Conservation (phyloP, 2,329 filamentous ascomycete species). For the Alternaria longipes region DNA sequence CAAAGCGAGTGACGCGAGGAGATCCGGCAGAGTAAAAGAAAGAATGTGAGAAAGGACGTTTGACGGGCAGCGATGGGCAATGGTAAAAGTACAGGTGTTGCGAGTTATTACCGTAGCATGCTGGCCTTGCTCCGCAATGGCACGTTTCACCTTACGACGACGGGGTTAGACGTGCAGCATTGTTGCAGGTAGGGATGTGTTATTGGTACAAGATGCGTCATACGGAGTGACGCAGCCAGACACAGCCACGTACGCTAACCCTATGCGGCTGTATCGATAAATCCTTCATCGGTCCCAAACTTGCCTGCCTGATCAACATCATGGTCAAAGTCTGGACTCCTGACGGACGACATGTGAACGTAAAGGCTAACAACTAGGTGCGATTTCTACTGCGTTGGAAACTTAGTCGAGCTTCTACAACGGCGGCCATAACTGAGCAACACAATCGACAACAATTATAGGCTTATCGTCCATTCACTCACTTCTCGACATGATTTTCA, state of each 20-base stretch:
- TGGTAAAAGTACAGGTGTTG: neutral
- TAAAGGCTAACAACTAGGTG: neutral
- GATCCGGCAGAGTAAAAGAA: conserved; percentile 7
- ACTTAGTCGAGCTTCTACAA: neutral
- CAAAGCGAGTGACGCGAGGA: conserved; percentile 10
- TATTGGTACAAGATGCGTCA: conserved; percentile 19
- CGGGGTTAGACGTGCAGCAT: conserved; percentile 11
- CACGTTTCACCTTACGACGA: conserved; percentile 21
- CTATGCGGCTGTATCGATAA: conserved; percentile 8
- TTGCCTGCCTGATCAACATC: neutral
- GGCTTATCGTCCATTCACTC: neutral
- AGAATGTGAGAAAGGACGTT: neutral
- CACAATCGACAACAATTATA: neutral
- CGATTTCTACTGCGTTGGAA: neutral
- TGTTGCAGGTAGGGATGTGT: conserved; percentile 10
- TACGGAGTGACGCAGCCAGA: conserved; percentile 1
- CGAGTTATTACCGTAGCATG: neutral
- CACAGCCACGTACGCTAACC: conserved; percentile 21
- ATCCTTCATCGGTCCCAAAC: conserved; percentile 13
- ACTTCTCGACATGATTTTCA: neutral
- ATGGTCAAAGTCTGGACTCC: neutral
- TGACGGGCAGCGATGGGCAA: neutral
- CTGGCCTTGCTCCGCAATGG: conserved; percentile 2
- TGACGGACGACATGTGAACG: neutral
- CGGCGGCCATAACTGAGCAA: neutral